Evolutionary conservation across 1,139 yeast genomes (phyloP).

Genomic region (Hyphopichia pseudoburtonii): DNA sequence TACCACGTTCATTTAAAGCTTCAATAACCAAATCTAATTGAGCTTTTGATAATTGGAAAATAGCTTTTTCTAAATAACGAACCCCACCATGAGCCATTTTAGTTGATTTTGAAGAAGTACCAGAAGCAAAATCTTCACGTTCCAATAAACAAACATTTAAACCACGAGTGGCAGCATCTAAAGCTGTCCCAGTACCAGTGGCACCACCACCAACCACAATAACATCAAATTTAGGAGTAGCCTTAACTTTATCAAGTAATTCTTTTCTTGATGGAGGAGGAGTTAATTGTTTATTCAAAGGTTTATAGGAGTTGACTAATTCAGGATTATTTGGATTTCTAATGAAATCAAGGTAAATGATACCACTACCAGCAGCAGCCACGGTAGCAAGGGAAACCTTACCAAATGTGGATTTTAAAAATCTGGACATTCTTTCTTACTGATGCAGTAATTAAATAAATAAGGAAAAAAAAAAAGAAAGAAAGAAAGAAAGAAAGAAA

Average conservation of each 20-base stretch:
- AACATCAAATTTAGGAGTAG: slow-evolving; percentile 65
- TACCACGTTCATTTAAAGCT: slow-evolving; percentile 89
- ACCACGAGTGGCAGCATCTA: slow-evolving; percentile 91
- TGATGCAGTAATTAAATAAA: not conserved
- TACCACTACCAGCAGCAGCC: slow-evolving; percentile 36
- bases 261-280: slow-evolving; percentile 39
- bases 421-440: slow-evolving; percentile 14
- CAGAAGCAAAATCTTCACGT: slow-evolving; percentile 85
- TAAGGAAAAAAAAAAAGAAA: slow-evolving; percentile 1
- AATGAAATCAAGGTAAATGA: slow-evolving; percentile 45
- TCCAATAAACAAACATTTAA: slow-evolving; percentile 85
- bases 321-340: slow-evolving; percentile 34
- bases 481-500: not conserved
- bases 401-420: slow-evolving; percentile 19
- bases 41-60: slow-evolving; percentile 85
- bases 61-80: slow-evolving; percentile 90
- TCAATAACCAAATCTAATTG: slow-evolving; percentile 92
- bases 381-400: slow-evolving; percentile 36
- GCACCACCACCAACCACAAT: slow-evolving; percentile 95
- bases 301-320: slow-evolving; percentile 33
- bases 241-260: slow-evolving; percentile 31
- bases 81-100: slow-evolving; percentile 99
- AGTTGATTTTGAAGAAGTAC: slow-evolving; percentile 93
- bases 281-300: slow-evolving; percentile 33
- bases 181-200: slow-evolving; percentile 89